Percentiles rank a stretch among this genome's conserved stretches.
phyloP scores from a whole-genome alignment of 2,329 filamentous ascomycete genomes.

The Fusarium sp. region DNA sequence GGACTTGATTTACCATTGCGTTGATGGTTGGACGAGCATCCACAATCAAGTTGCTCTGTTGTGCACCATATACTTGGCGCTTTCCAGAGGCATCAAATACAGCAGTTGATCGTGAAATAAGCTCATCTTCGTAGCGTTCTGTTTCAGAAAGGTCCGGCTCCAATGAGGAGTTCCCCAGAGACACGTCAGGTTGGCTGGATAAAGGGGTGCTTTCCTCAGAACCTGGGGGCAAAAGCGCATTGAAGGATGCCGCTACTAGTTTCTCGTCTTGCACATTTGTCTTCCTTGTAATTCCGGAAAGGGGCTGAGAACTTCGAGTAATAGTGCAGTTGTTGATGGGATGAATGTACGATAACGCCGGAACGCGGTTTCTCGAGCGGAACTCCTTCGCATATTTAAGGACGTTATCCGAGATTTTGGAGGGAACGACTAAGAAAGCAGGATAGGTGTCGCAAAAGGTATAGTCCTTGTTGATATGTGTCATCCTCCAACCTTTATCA shows the following conservation, averaged over 20 bases:
- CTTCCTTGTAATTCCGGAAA: slow-evolving; percentile 86
- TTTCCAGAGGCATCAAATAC: slow-evolving; percentile 69
- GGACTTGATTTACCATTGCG: slow-evolving; percentile 91
- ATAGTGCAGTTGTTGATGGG: slow-evolving; percentile 97
- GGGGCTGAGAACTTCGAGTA: slow-evolving; percentile 91
- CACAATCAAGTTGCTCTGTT: slow-evolving; percentile 93
- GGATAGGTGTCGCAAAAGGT: slow-evolving; percentile 94
- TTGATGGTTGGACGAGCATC: slow-evolving; percentile 96
- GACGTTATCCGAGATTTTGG: slow-evolving; percentile 94
- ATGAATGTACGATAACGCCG: slow-evolving; percentile 92
- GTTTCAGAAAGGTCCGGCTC: slow-evolving; percentile 68
- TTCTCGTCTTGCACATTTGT: slow-evolving; percentile 96
- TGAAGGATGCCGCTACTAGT: slow-evolving; percentile 91
- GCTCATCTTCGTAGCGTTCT: slow-evolving; percentile 76
- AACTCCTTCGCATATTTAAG: slow-evolving; percentile 93
- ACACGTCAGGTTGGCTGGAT: slow-evolving; percentile 63
- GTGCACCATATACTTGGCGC: slow-evolving; percentile 84
- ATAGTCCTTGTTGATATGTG: slow-evolving; percentile 90
- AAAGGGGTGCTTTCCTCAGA: slow-evolving; percentile 51
- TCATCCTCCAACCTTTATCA: slow-evolving; percentile 88
- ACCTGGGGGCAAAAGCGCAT: slow-evolving; percentile 47
- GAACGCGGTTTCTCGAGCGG: slow-evolving; percentile 88
- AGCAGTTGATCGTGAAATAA: slow-evolving; percentile 58
- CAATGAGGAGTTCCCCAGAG: slow-evolving; percentile 45
- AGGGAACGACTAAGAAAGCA: slow-evolving; percentile 83